Conservation (phyloP, 768 basidiomycete species). For the Harrya chromipes region DNA sequence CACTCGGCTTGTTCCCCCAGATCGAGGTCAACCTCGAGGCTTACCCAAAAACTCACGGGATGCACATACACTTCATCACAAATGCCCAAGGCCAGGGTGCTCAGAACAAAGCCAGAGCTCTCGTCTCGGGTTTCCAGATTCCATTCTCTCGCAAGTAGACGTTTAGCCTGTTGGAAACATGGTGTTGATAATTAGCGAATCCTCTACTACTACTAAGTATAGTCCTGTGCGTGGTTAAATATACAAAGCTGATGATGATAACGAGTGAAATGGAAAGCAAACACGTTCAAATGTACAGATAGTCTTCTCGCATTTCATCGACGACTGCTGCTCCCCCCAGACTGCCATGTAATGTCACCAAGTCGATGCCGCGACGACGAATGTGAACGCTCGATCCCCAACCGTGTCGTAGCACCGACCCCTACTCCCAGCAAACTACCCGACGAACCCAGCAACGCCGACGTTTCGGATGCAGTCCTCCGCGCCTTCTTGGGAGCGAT, state of each 20-base stretch:
- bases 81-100: slow-evolving; percentile 86
- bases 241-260: slow-evolving; percentile 11
- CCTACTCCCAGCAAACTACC: slow-evolving; percentile 17
- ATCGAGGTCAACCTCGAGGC: slow-evolving; percentile 92
- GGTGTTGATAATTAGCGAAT: slow-evolving; percentile 24
- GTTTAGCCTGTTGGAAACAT: slow-evolving; percentile 4
- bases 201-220: slow-evolving; percentile 30
- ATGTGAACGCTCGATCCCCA: slow-evolving; percentile 35
- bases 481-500: slow-evolving; percentile 66
- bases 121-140: slow-evolving; percentile 89
- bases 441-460: slow-evolving; percentile 32
- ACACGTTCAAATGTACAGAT: slow-evolving; percentile 7
- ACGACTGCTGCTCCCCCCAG: slow-evolving; percentile 12
- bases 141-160: slow-evolving; percentile 63
- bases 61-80: slow-evolving; percentile 94
- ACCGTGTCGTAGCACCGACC: slow-evolving; percentile 20
- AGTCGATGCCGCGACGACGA: slow-evolving; percentile 49
- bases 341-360: slow-evolving; percentile 64
- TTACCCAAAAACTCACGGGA: slow-evolving; percentile 82
- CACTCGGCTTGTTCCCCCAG: slow-evolving; percentile 92
- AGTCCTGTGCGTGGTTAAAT: slow-evolving; percentile 23
- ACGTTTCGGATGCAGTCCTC: slow-evolving; percentile 69
- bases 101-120: slow-evolving; percentile 80
- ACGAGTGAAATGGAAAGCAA: slow-evolving; percentile 18
- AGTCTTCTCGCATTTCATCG: slow-evolving; percentile 16